These are phyloP conservation scores for Sugiyamaella smithiae DNA, from an alignment of 805 yeast species.

Conservation along the genomic window DNA sequence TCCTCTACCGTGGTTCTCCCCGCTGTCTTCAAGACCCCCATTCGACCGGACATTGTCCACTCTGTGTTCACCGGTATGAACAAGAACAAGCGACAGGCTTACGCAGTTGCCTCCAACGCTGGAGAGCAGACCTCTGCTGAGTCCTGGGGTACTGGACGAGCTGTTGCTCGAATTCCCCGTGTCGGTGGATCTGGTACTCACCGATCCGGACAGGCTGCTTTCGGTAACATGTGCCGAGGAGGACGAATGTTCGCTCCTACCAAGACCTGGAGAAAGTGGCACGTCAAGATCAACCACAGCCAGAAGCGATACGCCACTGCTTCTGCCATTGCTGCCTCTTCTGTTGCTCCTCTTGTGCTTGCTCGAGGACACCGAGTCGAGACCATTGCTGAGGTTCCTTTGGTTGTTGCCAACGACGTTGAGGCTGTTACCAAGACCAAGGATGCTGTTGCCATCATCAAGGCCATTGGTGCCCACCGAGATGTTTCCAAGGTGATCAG, in stretches of 20 bases:
- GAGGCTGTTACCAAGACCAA: constrained; percentile 95
- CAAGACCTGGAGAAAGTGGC: constrained; percentile 99
- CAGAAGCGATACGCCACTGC: constrained; percentile 99
- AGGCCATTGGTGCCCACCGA: constrained; percentile 98
- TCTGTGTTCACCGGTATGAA: constrained; percentile 96
- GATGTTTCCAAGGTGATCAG: constrained; percentile 97
- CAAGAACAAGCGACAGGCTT: constrained; percentile 99
- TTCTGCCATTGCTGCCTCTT: constrained; percentile 98
- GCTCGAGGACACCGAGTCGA: constrained; percentile 99
- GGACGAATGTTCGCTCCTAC: constrained; percentile 99
- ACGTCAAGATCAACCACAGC: constrained; percentile 99
- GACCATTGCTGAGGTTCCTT: constrained; percentile 96
- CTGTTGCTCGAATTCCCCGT: constrained; percentile 99
- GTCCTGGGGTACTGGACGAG: constrained; percentile 99
- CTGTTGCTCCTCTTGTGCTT: constrained; percentile 95
- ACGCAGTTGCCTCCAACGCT: constrained; percentile 98
- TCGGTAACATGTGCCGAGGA: constrained; percentile 99
- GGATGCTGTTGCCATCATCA: constrained; percentile 97
- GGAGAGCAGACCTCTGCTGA: constrained; percentile 99
- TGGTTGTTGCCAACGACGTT: constrained; percentile 89
- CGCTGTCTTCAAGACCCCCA: constrained; percentile 99
- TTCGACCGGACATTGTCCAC: constrained; percentile 99
- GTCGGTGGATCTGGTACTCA: constrained; percentile 99
- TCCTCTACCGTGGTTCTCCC: constrained; percentile 87
- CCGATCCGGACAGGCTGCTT: constrained; percentile 99